Base-by-base conservation (phyloP, 1,284 basidiomycete species). In the Pseudozyma thailandica region DNA sequence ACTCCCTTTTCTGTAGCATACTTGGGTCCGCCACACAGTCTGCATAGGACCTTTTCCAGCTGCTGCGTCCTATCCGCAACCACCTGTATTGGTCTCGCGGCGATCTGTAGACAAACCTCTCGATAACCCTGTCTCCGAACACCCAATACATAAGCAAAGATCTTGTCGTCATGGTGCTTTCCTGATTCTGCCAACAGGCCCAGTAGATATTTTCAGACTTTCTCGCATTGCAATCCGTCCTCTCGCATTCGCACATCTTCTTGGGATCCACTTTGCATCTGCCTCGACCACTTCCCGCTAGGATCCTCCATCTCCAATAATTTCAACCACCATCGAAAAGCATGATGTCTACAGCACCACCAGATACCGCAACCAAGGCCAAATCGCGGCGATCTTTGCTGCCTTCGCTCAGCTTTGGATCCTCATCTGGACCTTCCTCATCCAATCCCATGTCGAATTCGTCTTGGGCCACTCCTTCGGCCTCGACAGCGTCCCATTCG, bases 261-360 rank as follows among this genome's bases (percentile, higher is more conserved):
- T 9, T 23, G 6, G 6, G 30, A 26, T 16, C 27, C 18, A 20
- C 20, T 41, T 37, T n/a, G n/a, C 23, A 23, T 4, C 12, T 23
- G 33, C n/a, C 41, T 20, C n/a, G 1, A 43, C 21, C 50, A 35
- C 20, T 28, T 10, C 4, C 37, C 31, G 20, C 15, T 23, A 23
- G 7, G 9, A 21, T 8, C 37, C 30, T 31, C 30, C 8, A 31
- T 31, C 30, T 15, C 30, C 33, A 16, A 16, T 35, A 35, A 9
- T 16, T 28, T 21, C 42, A 23, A 21, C 33, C 6, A 26, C 4
- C 18, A 27, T 3, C 31, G 26, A 27, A 4, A 15, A 49, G 15
- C 50, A 60, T 64, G 56, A 64, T 64, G 60, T 64, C 49, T 10
- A 60, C 66, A 7, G 60, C 59, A 41, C 46, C 60, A 12, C 52